These are phyloP conservation scores for Symbiotaphrina buchneri DNA, from an alignment of 495 filamentous ascomycete genomes.

Conservation along the genomic window DNA sequence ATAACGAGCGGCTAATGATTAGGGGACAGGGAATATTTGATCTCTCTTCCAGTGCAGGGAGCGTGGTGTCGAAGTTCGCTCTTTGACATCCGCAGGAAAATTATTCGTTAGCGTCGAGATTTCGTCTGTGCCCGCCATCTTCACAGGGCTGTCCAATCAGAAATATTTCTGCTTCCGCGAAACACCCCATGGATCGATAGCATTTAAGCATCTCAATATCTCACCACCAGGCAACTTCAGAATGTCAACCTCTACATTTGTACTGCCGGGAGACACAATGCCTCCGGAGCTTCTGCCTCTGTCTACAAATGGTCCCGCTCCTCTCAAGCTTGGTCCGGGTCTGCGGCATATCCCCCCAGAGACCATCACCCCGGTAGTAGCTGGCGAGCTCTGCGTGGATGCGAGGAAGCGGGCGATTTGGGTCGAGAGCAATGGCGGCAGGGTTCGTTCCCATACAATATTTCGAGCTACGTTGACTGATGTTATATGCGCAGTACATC, in stretches of 20 bases:
- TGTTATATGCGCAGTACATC: conserved; percentile 34
- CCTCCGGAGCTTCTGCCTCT: conserved; percentile 31
- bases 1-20: conserved; percentile 6
- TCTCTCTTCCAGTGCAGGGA: too few species aligned
- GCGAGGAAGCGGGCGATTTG: conserved; percentile 56
- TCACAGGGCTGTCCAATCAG: conserved; percentile 2
- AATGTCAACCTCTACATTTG: conserved; percentile 13
- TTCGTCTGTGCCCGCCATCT: too few species aligned
- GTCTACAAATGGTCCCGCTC: conserved; percentile 34
- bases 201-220: neutral
- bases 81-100: too few species aligned
- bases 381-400: conserved; percentile 61
- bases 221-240: neutral
- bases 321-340: conserved; percentile 71
- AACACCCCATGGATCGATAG: conserved; percentile 2
- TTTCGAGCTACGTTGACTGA: neutral
- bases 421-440: conserved; percentile 44
- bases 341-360: conserved; percentile 49
- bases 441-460: conserved; percentile 18
- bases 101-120: too few species aligned
- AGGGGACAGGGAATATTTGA: too few species aligned
- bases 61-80: too few species aligned
- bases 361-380: conserved; percentile 48
- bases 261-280: conserved; percentile 64
- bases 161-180: too few species aligned